Evolutionary conservation across 2,329 filamentous ascomycete species (phyloP).

Genomic region (Aspergillus felis): DNA sequence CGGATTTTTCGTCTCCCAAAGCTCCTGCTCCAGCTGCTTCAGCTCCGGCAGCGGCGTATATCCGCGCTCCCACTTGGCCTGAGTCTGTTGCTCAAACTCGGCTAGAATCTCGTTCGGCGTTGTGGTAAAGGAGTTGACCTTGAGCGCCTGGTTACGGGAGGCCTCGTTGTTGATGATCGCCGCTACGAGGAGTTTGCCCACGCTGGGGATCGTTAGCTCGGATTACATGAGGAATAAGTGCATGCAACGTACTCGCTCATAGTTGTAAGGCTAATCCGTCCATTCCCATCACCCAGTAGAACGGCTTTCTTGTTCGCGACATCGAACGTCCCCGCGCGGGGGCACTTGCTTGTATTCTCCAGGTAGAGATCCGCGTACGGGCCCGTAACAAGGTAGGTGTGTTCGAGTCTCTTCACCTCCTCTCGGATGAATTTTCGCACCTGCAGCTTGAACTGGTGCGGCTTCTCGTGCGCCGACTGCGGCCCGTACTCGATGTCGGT

Average conservation of each 20-base stretch:
- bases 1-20: constrained; percentile 53
- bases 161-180: constrained; percentile 55
- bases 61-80: constrained; percentile 52
- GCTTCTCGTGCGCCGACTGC: constrained; percentile 56
- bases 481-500: constrained; percentile 62
- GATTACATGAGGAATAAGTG: neutral
- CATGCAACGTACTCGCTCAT: constrained; percentile 61
- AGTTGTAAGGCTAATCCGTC: constrained; percentile 63
- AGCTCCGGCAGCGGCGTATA: constrained; percentile 54
- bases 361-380: constrained; percentile 66
- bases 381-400: constrained; percentile 67
- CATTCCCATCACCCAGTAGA: constrained; percentile 60
- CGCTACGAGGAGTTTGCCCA: constrained; percentile 63
- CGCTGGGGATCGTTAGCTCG: constrained; percentile 40
- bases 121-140: constrained; percentile 67
- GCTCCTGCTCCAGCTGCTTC: constrained; percentile 54
- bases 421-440: constrained; percentile 58
- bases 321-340: constrained; percentile 56
- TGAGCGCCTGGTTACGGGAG: constrained; percentile 55
- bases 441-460: constrained; percentile 67
- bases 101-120: constrained; percentile 59
- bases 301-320: constrained; percentile 54
- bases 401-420: constrained; percentile 52
- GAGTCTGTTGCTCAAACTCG: constrained; percentile 67
- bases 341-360: constrained; percentile 31